These are phyloP conservation scores for Geosmithia putterillii DNA, from an alignment of 2,329 filamentous ascomycete genomes.

Conservation along the genomic window DNA sequence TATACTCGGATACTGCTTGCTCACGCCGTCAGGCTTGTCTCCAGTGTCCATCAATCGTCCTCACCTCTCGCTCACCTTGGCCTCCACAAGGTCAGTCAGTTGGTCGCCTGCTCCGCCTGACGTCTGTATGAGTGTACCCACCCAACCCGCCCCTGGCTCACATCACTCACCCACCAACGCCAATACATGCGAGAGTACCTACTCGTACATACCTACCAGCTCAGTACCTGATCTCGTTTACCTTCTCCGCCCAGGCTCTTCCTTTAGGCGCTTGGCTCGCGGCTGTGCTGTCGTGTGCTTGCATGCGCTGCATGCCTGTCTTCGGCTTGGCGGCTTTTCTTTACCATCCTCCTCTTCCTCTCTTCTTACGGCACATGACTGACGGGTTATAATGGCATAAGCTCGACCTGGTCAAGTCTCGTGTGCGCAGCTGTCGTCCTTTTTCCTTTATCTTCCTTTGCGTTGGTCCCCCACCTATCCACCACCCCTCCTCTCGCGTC, in stretches of 20 bases:
- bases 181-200: not conserved
- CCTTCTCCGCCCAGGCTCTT: not conserved
- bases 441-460: not conserved
- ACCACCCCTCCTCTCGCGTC: not conserved
- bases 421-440: not conserved
- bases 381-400: not conserved
- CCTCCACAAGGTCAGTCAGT: not conserved
- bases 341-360: not conserved
- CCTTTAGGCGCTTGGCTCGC: not conserved
- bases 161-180: not conserved
- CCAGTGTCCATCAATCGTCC: not conserved
- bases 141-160: not conserved
- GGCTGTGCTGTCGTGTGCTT: not conserved
- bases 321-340: not conserved
- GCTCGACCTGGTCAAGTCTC: not conserved
- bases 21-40: not conserved
- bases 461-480: not conserved
- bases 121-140: not conserved
- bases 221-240: not conserved
- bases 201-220: too few relatives aligned
- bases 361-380: not conserved
- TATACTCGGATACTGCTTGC: not conserved
- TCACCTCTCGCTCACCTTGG: not conserved
- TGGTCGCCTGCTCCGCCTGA: not conserved
- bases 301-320: not conserved